Base-by-base conservation (phyloP, 495 filamentous ascomycete species). In the Antarctomyces pellizariae region DNA sequence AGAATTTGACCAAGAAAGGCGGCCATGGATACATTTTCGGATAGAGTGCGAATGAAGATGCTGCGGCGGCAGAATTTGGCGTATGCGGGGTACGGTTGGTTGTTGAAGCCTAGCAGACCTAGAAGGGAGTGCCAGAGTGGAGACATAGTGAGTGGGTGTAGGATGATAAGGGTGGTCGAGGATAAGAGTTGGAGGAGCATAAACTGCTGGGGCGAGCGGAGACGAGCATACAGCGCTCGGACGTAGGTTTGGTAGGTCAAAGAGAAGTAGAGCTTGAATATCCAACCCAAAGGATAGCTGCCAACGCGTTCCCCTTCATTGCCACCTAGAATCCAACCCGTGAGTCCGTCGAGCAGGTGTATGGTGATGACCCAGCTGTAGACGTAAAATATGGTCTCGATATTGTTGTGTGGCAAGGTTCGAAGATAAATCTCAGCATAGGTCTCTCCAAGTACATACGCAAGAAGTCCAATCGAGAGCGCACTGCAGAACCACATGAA, bases 231-330 rank as follows among this genome's bases (percentile, higher is more conserved):
- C n/a, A 71, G 36, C 4, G 66, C 66, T 15, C 66, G 62, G n/a
- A 71, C 66, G 45, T 70, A 71, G 2, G 65, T 71, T 45, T 71
- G 66, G 47, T 71, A 71, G 1, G 66, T 71, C 10, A 69, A 42
- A 42, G 57, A 56, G 43, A 68, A 71, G 42, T 69, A 71, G 59
- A 70, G 52, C 36, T 71, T 71, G 36, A 70, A 71, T 22, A 65
- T 56, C 52, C 60, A 69, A 19, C 63, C 63, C 22, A 71, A 41
- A 13, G 66, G 65, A 35, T 70, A 69, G 36, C 60, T 67, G 11
- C 64, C 63, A 1, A 71, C 64, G 1, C 63, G 39, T 28, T 68
- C 58, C 20, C 62, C 62, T 25, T 67, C 60, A 27, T 42, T 56
- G 2, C 48, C 57, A 17, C 64, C 65, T 7, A 71, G 45, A 29